phyloP scores from a whole-genome alignment of 2,329 filamentous ascomycete genomes.

The Aureobasidium zeae region DNA sequence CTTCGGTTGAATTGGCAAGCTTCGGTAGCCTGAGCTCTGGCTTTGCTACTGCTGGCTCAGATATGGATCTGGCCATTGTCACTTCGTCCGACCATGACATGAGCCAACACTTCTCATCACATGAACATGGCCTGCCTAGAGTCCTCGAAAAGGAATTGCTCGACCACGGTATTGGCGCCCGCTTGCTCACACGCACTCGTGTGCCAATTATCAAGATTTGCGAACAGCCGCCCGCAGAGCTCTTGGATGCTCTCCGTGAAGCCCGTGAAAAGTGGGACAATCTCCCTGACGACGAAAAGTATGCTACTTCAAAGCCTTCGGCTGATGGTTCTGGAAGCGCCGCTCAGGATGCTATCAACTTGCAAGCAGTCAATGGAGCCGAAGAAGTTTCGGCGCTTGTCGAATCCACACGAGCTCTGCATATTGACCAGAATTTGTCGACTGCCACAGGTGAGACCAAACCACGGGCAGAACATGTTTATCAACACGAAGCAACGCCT shows the following conservation, averaged over 20 bases:
- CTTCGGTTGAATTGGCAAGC: constrained; percentile 56
- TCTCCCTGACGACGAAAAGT: constrained; percentile 39
- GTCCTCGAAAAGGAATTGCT: constrained; percentile 67
- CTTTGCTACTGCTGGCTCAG: constrained; percentile 78
- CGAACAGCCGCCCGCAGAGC: constrained; percentile 53
- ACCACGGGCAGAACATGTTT: background rate
- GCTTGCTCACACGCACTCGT: constrained; percentile 66
- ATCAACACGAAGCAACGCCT: background rate
- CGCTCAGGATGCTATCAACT: background rate
- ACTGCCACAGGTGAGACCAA: background rate
- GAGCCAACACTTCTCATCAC: constrained; percentile 29
- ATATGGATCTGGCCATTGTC: constrained; percentile 79
- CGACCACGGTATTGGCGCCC: constrained; percentile 62
- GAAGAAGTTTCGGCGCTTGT: background rate
- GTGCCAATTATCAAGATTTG: constrained; percentile 86
- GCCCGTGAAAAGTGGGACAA: constrained; percentile 65
- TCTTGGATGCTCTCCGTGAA: constrained; percentile 52
- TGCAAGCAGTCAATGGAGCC: background rate
- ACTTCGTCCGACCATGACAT: constrained; percentile 36
- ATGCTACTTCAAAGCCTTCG: constrained; percentile 20
- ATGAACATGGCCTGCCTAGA: constrained; percentile 54
- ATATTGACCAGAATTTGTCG: background rate
- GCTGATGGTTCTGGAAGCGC: background rate
- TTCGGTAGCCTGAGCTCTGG: constrained; percentile 79
- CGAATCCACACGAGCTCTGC: constrained; percentile 3